These are phyloP conservation scores for Hygrophoropsis aurantiaca DNA, from an alignment of 768 basidiomycete genomes.

Conservation along the genomic window DNA sequence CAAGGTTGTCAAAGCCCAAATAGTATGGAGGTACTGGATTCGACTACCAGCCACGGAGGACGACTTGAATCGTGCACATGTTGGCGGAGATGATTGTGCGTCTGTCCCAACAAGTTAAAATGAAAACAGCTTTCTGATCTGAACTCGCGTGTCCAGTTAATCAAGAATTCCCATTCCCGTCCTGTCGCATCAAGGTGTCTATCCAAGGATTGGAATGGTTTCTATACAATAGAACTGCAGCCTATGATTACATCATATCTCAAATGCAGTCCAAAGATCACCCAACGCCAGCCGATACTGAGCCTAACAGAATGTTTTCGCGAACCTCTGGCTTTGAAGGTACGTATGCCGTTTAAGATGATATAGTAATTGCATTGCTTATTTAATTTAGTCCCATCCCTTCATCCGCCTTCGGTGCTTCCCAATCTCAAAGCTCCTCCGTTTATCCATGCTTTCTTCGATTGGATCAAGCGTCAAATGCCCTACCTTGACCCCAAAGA, in stretches of 20 bases:
- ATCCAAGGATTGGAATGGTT: constrained; percentile 91
- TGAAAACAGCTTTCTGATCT: not conserved
- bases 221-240: constrained; percentile 85
- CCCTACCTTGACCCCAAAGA: constrained; percentile 79
- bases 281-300: constrained; percentile 19
- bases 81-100: constrained; percentile 57
- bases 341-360: constrained; percentile 18
- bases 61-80: constrained; percentile 50
- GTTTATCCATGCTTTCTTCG: constrained; percentile 39
- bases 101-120: constrained; percentile 1
- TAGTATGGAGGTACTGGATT: constrained; percentile 96
- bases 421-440: constrained; percentile 27
- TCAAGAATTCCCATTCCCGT: constrained; percentile 38
- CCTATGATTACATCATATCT: constrained; percentile 84
- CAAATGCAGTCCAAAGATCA: constrained; percentile 54
- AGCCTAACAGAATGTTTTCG: constrained; percentile 37
- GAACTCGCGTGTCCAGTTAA: constrained; percentile 28
- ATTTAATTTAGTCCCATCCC: constrained; percentile 4
- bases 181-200: constrained; percentile 80
- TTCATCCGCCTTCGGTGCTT: constrained; percentile 25
- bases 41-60: constrained; percentile 75
- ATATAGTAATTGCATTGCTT: no score
- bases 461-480: constrained; percentile 59
- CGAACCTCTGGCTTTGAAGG: constrained; percentile 42
- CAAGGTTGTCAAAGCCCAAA: constrained; percentile 76